Evolutionary conservation across 345 rosid species (phyloP).

Genomic region (Brassica carinata): DNA sequence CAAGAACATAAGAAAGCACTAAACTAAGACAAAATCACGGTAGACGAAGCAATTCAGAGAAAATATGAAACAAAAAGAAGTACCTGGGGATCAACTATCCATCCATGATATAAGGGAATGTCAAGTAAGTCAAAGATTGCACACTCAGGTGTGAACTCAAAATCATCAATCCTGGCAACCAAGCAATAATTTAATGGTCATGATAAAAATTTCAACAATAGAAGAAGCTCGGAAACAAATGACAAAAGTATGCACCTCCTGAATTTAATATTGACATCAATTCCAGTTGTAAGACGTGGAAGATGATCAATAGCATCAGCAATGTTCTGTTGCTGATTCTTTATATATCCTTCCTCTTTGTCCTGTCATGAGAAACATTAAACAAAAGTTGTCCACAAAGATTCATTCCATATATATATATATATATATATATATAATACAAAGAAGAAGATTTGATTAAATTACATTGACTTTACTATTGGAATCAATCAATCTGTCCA

Average conservation of each 20-base stretch:
- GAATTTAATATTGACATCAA: conserved; percentile 94
- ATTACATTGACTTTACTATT: conserved; percentile 89
- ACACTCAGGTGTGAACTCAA: conserved; percentile 94
- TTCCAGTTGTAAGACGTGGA: conserved; percentile 90
- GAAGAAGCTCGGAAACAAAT: not conserved
- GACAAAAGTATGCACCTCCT: conserved; percentile 60
- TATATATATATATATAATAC: not conserved
- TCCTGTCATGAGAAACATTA: conserved; percentile 49
- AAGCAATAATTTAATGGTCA: conserved; percentile 4
- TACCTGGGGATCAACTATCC: conserved; percentile 99
- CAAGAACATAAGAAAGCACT: not conserved
- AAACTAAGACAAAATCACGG: not conserved
- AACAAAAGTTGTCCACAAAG: not conserved
- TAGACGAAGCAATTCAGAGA: not conserved
- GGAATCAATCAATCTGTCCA: conserved; percentile 91
- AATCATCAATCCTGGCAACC: conserved; percentile 94
- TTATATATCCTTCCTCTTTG: conserved; percentile 83
- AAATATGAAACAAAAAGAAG: conserved; percentile 20
- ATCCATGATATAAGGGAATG: conserved; percentile 95
- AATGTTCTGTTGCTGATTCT: conserved; percentile 96
- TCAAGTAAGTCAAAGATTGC: conserved; percentile 98
- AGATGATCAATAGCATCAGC: conserved; percentile 96
- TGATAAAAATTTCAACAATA: not conserved
- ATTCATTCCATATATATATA: not conserved
- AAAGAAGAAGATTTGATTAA: not conserved